These are phyloP conservation scores for Leptodontidium sp. DNA, from an alignment of 2,329 filamentous ascomycete species.

Conservation along the genomic window DNA sequence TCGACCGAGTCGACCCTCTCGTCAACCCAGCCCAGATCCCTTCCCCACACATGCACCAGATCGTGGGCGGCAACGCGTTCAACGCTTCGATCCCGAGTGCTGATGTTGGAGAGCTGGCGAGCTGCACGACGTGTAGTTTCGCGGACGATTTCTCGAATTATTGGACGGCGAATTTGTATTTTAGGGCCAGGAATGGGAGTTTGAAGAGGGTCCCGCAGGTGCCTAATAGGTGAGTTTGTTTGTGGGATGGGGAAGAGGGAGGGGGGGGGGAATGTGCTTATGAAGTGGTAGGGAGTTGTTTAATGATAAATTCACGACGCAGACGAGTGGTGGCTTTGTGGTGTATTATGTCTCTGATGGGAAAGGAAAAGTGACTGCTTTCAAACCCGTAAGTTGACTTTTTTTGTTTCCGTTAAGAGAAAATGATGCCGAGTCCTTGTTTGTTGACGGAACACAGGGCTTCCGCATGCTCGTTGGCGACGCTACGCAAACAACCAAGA, in stretches of 20 bases:
- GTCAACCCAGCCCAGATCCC: constrained; percentile 34
- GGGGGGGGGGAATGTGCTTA: constrained; percentile 21
- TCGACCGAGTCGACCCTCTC: constrained; percentile 37
- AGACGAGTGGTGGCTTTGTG: constrained; percentile 34
- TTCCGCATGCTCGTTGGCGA: constrained; percentile 86
- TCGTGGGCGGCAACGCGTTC: constrained; percentile 58
- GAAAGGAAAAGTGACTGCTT: constrained; percentile 72
- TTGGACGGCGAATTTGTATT: constrained; percentile 82
- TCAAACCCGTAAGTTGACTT: constrained; percentile 52
- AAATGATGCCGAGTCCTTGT: neutral
- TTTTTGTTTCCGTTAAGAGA: neutral
- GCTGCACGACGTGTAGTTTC: constrained; percentile 83
- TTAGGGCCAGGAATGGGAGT: constrained; percentile 67
- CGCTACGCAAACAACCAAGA: constrained; percentile 65
- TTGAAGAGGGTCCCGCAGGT: constrained; percentile 65
- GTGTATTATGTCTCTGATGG: constrained; percentile 55
- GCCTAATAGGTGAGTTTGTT: constrained; percentile 62
- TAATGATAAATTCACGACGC: constrained; percentile 32
- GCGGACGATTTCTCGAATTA: constrained; percentile 83
- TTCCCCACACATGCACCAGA: constrained; percentile 37
- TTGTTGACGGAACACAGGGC: constrained; percentile 48
- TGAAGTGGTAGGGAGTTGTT: constrained; percentile 33
- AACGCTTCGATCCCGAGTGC: constrained; percentile 60
- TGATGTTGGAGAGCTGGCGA: constrained; percentile 62
- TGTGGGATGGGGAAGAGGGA: constrained; percentile 56